These are phyloP conservation scores for Cyberlindnera petersonii DNA, from an alignment of 805 yeast species.

Conservation along the genomic window DNA sequence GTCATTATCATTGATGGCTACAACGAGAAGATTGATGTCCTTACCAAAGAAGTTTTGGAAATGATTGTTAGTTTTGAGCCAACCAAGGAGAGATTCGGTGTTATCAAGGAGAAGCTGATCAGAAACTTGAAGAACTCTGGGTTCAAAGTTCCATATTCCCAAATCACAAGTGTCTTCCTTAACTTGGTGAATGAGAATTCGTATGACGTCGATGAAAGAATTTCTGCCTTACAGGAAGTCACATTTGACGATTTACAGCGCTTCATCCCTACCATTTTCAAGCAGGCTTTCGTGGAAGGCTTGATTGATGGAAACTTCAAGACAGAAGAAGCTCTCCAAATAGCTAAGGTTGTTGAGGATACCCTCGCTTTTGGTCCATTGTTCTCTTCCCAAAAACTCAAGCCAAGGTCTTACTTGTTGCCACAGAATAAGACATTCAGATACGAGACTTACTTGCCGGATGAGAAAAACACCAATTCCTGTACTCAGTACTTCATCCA, in stretches of 20 bases:
- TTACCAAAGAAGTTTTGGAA: constrained; percentile 57
- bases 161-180: constrained; percentile 60
- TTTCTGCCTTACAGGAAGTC: constrained; percentile 43
- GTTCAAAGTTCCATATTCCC: constrained; percentile 72
- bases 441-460: constrained; percentile 51
- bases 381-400: constrained; percentile 41
- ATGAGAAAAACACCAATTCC: constrained; percentile 72
- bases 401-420: constrained; percentile 40
- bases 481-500: constrained; percentile 79
- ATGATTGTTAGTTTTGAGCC: constrained; percentile 49
- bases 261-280: constrained; percentile 50
- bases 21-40: constrained; percentile 69
- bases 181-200: constrained; percentile 67
- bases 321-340: constrained; percentile 47
- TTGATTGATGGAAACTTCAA: constrained; percentile 72
- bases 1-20: constrained; percentile 70
- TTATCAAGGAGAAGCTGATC: constrained; percentile 57
- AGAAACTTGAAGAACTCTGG: constrained; percentile 68
- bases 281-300: constrained; percentile 65
- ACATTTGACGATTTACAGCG: constrained; percentile 45
- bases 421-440: constrained; percentile 38
- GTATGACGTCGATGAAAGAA: constrained; percentile 61
- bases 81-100: constrained; percentile 55
- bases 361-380: constrained; percentile 36
- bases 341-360: constrained; percentile 41